These are phyloP conservation scores for Scytalidium sp. DNA, from an alignment of 2,329 filamentous ascomycete species.

Conservation along the genomic window DNA sequence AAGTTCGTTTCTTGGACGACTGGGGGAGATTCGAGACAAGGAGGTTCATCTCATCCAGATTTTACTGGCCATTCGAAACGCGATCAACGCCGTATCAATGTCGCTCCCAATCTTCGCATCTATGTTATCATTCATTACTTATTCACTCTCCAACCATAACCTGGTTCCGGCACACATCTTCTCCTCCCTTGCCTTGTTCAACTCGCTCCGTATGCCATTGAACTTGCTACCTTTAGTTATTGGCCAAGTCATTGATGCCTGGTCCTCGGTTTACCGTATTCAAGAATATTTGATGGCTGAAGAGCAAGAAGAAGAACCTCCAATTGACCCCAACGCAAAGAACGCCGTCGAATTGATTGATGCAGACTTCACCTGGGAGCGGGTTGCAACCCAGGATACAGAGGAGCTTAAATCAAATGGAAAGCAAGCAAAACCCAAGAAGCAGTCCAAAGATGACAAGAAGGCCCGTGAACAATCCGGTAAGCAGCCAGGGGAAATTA, in stretches of 20 bases:
- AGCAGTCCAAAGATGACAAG: slow-evolving; percentile 33
- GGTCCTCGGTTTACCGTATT: slow-evolving; percentile 79
- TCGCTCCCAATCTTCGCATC: slow-evolving; percentile 70
- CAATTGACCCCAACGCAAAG: slow-evolving; percentile 82
- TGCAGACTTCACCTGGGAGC: slow-evolving; percentile 87
- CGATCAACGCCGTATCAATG: slow-evolving; percentile 63
- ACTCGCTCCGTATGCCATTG: slow-evolving; percentile 82
- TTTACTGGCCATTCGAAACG: slow-evolving; percentile 69
- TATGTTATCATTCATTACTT: slow-evolving; percentile 89
- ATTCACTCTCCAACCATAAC: slow-evolving; percentile 61
- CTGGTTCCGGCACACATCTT: slow-evolving; percentile 79
- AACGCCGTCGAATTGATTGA: slow-evolving; percentile 66
- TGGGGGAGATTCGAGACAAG: slow-evolving; percentile 68
- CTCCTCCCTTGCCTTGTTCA: slow-evolving; percentile 92
- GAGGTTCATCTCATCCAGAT: slow-evolving; percentile 86
- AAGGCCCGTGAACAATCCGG: slow-evolving; percentile 42
- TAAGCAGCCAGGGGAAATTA: slow-evolving; percentile 33
- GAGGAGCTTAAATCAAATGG: slow-evolving; percentile 30
- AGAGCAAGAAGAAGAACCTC: slow-evolving; percentile 72
- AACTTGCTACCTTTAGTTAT: slow-evolving; percentile 87
- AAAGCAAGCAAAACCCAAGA: slow-evolving; percentile 57
- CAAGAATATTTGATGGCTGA: slow-evolving; percentile 86
- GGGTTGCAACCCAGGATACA: slow-evolving; percentile 52
- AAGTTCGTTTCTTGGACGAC: slow-evolving; percentile 73
- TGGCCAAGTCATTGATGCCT: slow-evolving; percentile 86